Base-by-base conservation (phyloP, 2,329 filamentous ascomycete genomes). In the Macrophomina tecta region DNA sequence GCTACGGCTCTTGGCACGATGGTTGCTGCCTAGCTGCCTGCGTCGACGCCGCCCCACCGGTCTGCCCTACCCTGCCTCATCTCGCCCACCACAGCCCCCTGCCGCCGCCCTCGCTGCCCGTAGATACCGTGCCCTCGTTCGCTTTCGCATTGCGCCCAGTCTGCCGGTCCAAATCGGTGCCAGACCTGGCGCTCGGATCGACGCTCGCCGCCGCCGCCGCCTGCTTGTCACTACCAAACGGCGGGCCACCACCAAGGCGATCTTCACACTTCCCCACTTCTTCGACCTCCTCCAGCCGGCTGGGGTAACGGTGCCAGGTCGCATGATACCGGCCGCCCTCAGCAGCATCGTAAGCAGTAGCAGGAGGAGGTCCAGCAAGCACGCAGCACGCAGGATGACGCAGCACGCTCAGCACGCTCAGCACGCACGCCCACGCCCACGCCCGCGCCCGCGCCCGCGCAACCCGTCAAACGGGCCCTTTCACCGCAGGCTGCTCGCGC, bases 241-340 rank as follows among this genome's bases (percentile, higher is more conserved):
- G 58, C 58, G 58, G 58, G 58, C 45, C 58, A 62, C 58, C 58
- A 62, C 42, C 30, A n/a, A 46, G 30, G 58, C 58, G 58, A 62
- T 62, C 58, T 62, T 62, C 58, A 62, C 42, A 28, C 58, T 62
- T 62, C 58, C 58, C 58, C 58, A 62, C 58, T 62, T 62, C 58
- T 38, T 45, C 34, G 45, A 48, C 58, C 32, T 49, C 42, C 58
- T 16, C 16, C 52, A 34, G 52, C 52, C 52, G 34, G 32, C 58
- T 49, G 58, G 58, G 58, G 58, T 62, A 62, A 62, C 58, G 58
- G 58, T 48, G 45, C 16, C 58, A 34, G 46, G 42, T 62, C 56
- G 56, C 56, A 62, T 62, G 45, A 62, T 62, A 45, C 42, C n/a
- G 42, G 30, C 46, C 16, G 58, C 42, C n/a, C 42, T n/a, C 56